phyloP scores from a whole-genome alignment of 2,329 filamentous ascomycete species.

The Ophiostoma quercus region DNA sequence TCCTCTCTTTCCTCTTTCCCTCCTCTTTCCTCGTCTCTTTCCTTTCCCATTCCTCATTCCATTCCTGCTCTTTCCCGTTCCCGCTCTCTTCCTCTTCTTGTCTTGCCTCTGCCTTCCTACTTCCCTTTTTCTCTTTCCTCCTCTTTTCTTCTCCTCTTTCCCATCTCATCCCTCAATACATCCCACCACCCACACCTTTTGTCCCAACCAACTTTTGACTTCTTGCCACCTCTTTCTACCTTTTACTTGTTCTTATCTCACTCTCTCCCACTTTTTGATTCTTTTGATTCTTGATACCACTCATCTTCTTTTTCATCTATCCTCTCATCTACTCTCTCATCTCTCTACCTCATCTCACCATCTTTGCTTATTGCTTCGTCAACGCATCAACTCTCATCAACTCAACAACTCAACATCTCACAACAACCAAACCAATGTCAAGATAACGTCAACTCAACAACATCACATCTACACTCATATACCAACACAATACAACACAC shows the following conservation, averaged over 20 bases:
- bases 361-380: background rate
- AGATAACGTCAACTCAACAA: background rate
- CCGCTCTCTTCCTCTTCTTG: slow-evolving; percentile 5
- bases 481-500: background rate
- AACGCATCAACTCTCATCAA: background rate
- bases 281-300: background rate
- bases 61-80: slow-evolving; percentile 6
- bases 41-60: slow-evolving; percentile 2
- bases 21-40: slow-evolving; percentile 2
- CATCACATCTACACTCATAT: too few species aligned
- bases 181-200: slow-evolving; percentile 14
- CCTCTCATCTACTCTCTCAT: background rate
- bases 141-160: slow-evolving; percentile 2
- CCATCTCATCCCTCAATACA: background rate
- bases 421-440: slow-evolving; percentile 8
- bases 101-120: background rate
- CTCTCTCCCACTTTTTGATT: background rate
- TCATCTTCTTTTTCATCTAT: background rate
- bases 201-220: background rate
- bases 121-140: background rate
- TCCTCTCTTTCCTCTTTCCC: background rate
- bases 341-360: background rate
- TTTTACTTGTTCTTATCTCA: background rate
- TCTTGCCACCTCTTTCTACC: too few species aligned
- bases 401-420: background rate